Conservation (phyloP, 2,329 filamentous ascomycete genomes). For the Aspergillus sp. region DNA sequence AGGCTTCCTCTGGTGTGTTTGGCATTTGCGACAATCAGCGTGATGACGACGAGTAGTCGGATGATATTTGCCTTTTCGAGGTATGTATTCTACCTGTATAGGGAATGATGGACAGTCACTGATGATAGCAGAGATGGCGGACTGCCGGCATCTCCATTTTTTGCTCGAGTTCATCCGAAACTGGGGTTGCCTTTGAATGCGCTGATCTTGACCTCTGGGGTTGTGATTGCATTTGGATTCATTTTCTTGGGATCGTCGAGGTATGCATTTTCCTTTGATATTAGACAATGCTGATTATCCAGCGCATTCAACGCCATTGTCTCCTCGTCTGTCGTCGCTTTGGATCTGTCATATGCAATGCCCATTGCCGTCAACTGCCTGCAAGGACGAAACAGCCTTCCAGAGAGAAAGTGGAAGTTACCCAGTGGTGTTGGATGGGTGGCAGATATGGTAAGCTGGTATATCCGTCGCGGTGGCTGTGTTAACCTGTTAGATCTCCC, state of each 20-base stretch:
- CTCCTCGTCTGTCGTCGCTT: conserved; percentile 64
- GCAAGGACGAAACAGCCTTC: conserved; percentile 60
- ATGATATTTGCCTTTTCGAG: conserved; percentile 1
- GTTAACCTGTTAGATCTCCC: conserved; percentile 36
- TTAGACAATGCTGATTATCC: rapidly evolving
- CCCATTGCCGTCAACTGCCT: conserved; percentile 66
- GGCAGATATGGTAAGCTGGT: conserved; percentile 47
- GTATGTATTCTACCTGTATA: not conserved
- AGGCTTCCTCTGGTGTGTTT: conserved; percentile 1
- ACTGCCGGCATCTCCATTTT: conserved; percentile 56
- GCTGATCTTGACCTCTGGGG: conserved; percentile 53
- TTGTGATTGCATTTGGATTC: conserved; percentile 63
- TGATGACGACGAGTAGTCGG: conserved; percentile 2
- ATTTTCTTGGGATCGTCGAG: conserved; percentile 61
- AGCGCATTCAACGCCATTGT: conserved; percentile 69
- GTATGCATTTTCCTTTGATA: conserved; percentile 13
- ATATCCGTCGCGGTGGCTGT: not conserved
- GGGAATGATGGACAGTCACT: not conserved
- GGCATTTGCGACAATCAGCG: not conserved
- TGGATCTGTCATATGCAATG: conserved; percentile 69
- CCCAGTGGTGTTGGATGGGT: conserved; percentile 54
- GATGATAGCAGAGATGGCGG: conserved; percentile 52
- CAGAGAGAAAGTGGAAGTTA: conserved; percentile 55
- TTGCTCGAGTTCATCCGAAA: conserved; percentile 56
- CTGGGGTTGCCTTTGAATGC: conserved; percentile 64